Base-by-base conservation (phyloP, 306 rosid genomes). In the Fagus crenata region DNA sequence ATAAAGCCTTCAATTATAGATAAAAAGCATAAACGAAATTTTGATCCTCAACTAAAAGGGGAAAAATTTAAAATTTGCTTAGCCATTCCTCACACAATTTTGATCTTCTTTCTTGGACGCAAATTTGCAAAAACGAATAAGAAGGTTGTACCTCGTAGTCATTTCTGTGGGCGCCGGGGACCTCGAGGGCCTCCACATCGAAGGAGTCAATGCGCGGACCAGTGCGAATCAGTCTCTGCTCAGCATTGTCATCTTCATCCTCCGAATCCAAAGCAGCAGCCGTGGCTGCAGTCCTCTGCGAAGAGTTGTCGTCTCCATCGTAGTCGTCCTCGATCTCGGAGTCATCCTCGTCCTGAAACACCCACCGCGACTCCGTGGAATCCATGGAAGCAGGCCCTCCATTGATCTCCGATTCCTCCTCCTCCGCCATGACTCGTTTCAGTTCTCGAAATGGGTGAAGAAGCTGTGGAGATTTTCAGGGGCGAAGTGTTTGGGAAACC, bases 181-280 rank as follows among this genome's bases (percentile, higher is more conserved):
- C 90, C 80, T 96, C 99, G 35, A 96, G 98, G 56, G 99, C 99
- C 80, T 96, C 99, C 14, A 92, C 99, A 75, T 96, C 99, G 77
- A 96, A 96, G 6, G 99, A 96, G 81, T 96, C 98, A 61, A 92
- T 81, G 43, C 96, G 90, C 0, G 98, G 99, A 43, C 98, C 99
- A 64, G 99, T 96, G 37, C 99, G 93, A 80, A 96, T 86, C 82
- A 96, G 81, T 59, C 84, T 89, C 78, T 91, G 97, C 74, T 91
- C 99, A 1, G 82, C 96, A 87, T 84, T 86, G 49, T 96, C 91
- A 3, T 87, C 99, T 18, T 92, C 97, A 1, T 92, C 97, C 60
- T 92, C 97, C 3, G 99, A 96, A 79, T 92, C 96, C 59, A 96
- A 63, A 77, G 11, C 58, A 1, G 0, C 28, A 41, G 77, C 53